phyloP scores from a whole-genome alignment of 2,329 filamentous ascomycete species.

The Dactylellina haptotyla region DNA sequence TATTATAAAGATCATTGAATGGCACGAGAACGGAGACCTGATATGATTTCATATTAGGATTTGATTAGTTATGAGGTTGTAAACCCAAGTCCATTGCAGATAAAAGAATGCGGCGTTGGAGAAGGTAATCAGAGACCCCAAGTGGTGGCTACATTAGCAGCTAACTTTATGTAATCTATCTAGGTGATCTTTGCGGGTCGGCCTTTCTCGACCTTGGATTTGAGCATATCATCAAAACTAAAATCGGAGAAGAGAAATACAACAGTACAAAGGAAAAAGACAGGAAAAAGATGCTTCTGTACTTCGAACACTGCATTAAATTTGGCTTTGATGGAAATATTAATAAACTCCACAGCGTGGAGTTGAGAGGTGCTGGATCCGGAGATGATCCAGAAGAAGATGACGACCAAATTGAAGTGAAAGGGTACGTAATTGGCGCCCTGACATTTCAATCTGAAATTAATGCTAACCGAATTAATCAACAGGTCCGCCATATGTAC shows the following conservation, averaged over 20 bases:
- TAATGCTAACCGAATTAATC: neutral
- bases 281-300: slow-evolving; percentile 1
- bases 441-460: neutral
- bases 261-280: neutral
- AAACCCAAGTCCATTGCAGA: slow-evolving; percentile 75
- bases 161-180: neutral
- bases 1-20: no score
- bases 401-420: slow-evolving; percentile 1
- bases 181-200: slow-evolving; percentile 77
- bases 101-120: slow-evolving; percentile 82
- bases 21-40: no score
- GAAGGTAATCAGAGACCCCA: slow-evolving; percentile 1
- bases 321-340: slow-evolving; percentile 1
- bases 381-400: slow-evolving; percentile 6
- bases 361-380: neutral
- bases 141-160: neutral
- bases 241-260: slow-evolving; percentile 14
- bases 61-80: slow-evolving; percentile 78
- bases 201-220: slow-evolving; percentile 75
- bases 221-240: slow-evolving; percentile 62
- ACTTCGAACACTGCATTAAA: slow-evolving; percentile 24
- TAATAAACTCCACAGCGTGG: neutral
- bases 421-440: slow-evolving; percentile 3
- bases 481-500: slow-evolving; percentile 1
- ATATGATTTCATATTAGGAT: slow-evolving; percentile 59